Percentiles rank a stretch among this genome's conserved stretches.
Evolutionary conservation across 129 eudicot species (phyloP).

Genomic region (Saposhnikovia divaricata): DNA sequence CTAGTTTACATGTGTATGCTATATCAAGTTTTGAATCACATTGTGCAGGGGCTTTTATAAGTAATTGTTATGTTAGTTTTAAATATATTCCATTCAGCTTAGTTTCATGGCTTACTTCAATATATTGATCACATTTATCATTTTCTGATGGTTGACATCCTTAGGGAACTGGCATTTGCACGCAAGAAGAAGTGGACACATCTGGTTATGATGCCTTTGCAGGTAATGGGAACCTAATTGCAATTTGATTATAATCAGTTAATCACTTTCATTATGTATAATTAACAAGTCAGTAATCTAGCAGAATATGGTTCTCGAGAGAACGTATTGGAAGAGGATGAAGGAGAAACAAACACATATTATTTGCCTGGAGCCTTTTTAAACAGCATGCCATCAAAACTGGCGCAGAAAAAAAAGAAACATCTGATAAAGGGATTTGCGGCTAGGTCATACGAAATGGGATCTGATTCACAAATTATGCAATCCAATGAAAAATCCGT

Average conservation of each 20-base stretch:
- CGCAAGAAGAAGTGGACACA: conserved; percentile 79
- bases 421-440: conserved; percentile 34
- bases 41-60: background rate
- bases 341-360: conserved; percentile 68
- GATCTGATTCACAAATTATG: conserved; percentile 32
- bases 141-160: background rate
- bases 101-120: background rate
- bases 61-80: background rate
- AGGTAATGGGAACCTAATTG: conserved; percentile 32
- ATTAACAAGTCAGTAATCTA: conserved; percentile 4
- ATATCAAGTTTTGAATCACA: background rate
- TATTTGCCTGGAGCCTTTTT: conserved; percentile 52
- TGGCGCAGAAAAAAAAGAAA: conserved; percentile 49
- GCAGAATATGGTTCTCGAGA: conserved; percentile 42
- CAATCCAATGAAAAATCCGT: conserved; percentile 46
- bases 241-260: conserved; percentile 1
- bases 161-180: conserved; percentile 58
- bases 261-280: conserved; percentile 4
- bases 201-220: conserved; percentile 60
- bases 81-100: background rate
- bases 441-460: conserved; percentile 47
- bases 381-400: conserved; percentile 43
- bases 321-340: conserved; percentile 68
- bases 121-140: background rate
- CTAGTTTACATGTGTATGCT: background rate